A percentile compares a stretch with the other conserved stretches of the same genome.
These are phyloP conservation scores for Candida wancherniae DNA, from an alignment of 805 yeast genomes.

Conservation along the genomic window DNA sequence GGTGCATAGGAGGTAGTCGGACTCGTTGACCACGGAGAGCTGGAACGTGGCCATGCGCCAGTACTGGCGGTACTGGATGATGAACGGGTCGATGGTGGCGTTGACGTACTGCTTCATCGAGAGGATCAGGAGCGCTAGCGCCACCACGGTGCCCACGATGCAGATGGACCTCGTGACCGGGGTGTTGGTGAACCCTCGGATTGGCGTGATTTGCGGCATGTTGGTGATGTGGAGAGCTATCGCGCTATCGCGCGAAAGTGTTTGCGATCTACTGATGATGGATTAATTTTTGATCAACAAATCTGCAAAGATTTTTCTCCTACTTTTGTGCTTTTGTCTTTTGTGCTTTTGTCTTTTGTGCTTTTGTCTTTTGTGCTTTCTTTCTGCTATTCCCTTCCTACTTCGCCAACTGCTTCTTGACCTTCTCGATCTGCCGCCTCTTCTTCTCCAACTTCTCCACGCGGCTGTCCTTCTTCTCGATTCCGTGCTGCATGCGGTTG, in stretches of 20 bases:
- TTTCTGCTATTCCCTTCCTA: too few species aligned
- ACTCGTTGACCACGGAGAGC: constrained; percentile 51
- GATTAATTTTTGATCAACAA: too few species aligned
- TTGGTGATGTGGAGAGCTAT: too few species aligned
- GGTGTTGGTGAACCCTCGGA: constrained; percentile 37
- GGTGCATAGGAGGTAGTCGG: constrained; percentile 46
- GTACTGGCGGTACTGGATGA: constrained; percentile 50
- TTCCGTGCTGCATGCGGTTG: constrained; percentile 91
- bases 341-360: too few species aligned
- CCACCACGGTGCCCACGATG: constrained; percentile 28
- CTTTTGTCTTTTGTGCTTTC: too few species aligned
- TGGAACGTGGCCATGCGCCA: constrained; percentile 52
- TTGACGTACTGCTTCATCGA: constrained; percentile 40
- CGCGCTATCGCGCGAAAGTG: too few species aligned
- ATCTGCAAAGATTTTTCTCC: too few species aligned
- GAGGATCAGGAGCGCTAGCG: constrained; percentile 41
- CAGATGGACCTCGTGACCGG: constrained; percentile 41
- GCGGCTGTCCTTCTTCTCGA: constrained; percentile 75
- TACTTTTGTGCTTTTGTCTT: too few species aligned
- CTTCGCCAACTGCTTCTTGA: constrained; percentile 38
- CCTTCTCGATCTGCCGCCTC: constrained; percentile 65
- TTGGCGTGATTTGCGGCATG: constrained; percentile 39
- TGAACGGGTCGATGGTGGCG: constrained; percentile 49
- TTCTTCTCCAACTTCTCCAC: constrained; percentile 63
- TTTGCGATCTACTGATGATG: too few species aligned